Conservation (phyloP, 257 asterid genomes). For the Forsythia viridissima region DNA sequence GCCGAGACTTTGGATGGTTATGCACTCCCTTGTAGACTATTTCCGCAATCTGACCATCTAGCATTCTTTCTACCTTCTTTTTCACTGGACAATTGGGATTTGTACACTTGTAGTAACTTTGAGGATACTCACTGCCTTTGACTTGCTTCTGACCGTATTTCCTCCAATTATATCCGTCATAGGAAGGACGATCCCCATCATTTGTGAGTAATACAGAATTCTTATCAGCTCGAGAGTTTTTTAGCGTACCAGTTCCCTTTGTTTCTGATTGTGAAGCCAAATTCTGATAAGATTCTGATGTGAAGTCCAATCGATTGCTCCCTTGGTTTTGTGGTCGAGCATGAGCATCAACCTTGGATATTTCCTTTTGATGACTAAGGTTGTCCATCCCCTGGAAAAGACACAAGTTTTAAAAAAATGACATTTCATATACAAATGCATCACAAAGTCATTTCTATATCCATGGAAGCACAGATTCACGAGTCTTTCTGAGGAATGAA, state of each 20-base stretch:
- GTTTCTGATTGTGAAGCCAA: constrained; percentile 19
- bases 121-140: constrained; percentile 78
- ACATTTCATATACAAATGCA: background rate
- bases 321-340: constrained; percentile 26
- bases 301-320: constrained; percentile 23
- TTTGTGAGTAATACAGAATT: constrained; percentile 26
- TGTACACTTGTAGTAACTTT: constrained; percentile 91
- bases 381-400: constrained; percentile 35
- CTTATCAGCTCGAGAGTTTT: constrained; percentile 37
- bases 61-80: constrained; percentile 67
- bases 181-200: constrained; percentile 43
- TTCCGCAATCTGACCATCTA: constrained; percentile 67
- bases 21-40: constrained; percentile 80
- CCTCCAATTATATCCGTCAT: constrained; percentile 87
- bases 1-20: constrained; percentile 61
- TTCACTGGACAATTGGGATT: constrained; percentile 76
- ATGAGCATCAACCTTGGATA: constrained; percentile 25
- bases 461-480: background rate
- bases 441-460: background rate
- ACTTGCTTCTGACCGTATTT: constrained; percentile 94
- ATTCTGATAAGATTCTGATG: constrained; percentile 24
- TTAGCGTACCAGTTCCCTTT: constrained; percentile 21
- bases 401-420: constrained; percentile 15
- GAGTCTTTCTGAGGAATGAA: background rate
- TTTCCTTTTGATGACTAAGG: constrained; percentile 30